phyloP scores from a whole-genome alignment of 2,329 filamentous ascomycete genomes.

The Dothideomycetes sp. region DNA sequence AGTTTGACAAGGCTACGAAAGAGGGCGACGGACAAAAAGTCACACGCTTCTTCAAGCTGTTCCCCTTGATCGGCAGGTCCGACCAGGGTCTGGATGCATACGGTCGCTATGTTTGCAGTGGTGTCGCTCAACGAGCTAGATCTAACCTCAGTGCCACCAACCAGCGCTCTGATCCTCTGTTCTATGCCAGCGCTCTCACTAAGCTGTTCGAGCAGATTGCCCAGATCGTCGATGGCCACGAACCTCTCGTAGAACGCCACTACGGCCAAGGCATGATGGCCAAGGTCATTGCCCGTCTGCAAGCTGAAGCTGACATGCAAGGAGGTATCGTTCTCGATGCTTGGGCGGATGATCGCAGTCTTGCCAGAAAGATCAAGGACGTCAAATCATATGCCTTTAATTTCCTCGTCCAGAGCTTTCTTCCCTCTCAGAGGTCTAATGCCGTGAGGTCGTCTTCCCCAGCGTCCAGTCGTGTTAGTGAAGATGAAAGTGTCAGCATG shows the following conservation, averaged over 20 bases:
- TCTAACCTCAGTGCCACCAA: conserved; percentile 63
- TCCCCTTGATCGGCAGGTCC: conserved; percentile 81
- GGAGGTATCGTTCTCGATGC: conserved; percentile 92
- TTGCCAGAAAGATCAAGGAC: conserved; percentile 82
- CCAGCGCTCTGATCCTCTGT: conserved; percentile 66
- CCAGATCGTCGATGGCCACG: conserved; percentile 88
- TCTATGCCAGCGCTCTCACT: conserved; percentile 84
- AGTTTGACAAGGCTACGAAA: conserved; percentile 85
- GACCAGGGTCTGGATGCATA: conserved; percentile 91
- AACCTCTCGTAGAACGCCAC: conserved; percentile 82
- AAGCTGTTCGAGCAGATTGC: conserved; percentile 96
- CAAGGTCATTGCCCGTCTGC: conserved; percentile 82
- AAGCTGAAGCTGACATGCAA: conserved; percentile 91
- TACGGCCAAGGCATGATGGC: conserved; percentile 92
- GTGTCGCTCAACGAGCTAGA: conserved; percentile 76
- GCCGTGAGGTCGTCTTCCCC: conserved; percentile 66
- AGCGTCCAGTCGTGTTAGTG: conserved; percentile 47
- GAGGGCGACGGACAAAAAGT: conserved; percentile 84
- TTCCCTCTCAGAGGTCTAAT: conserved; percentile 58
- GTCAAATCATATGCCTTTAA: conserved; percentile 97
- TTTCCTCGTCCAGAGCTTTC: conserved; percentile 89
- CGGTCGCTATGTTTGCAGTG: conserved; percentile 89
- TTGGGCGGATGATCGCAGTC: conserved; percentile 79
- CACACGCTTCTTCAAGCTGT: conserved; percentile 95
- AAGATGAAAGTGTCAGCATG: conserved; percentile 93